phyloP scores from a whole-genome alignment of 495 filamentous ascomycete species.

The Trichocladium antarcticum region DNA sequence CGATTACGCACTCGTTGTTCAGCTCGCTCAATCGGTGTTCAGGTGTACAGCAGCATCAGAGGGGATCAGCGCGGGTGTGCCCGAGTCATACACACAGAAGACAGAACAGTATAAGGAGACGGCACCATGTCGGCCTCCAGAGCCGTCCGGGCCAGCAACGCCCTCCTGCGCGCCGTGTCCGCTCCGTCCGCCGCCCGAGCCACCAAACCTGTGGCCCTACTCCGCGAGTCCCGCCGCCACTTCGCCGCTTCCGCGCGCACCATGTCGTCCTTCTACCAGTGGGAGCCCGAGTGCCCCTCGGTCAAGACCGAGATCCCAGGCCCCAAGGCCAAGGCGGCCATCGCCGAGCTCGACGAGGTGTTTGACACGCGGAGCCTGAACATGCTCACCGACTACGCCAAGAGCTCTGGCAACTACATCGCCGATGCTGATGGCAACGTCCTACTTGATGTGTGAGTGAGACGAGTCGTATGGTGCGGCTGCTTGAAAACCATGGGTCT shows the following conservation, averaged over 20 bases:
- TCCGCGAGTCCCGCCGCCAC: slow-evolving; percentile 13
- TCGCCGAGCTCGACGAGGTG: slow-evolving; percentile 56
- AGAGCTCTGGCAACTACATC: slow-evolving; percentile 67
- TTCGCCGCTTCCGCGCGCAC: slow-evolving; percentile 24
- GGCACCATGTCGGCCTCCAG: slow-evolving; percentile 10
- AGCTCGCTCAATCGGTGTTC: background rate
- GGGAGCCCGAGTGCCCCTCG: slow-evolving; percentile 63
- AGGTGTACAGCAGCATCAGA: too few species aligned
- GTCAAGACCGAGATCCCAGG: slow-evolving; percentile 77
- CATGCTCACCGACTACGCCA: slow-evolving; percentile 75
- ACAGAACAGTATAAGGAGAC: background rate
- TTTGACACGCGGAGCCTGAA: slow-evolving; percentile 92
- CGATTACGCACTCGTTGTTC: background rate
- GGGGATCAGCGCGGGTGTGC: too few species aligned
- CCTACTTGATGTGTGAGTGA: slow-evolving; percentile 63
- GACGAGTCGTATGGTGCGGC: background rate
- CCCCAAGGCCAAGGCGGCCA: slow-evolving; percentile 59
- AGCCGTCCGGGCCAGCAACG: slow-evolving; percentile 8
- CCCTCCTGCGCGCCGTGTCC: slow-evolving; percentile 5
- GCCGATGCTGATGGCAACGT: slow-evolving; percentile 81
- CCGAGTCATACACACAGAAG: background rate
- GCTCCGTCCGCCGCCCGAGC: background rate
- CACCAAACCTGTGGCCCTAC: background rate
- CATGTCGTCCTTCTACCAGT: slow-evolving; percentile 47
- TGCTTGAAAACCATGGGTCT: background rate